Conservation (phyloP, 805 yeast species). For the Lachancea meyersii region DNA sequence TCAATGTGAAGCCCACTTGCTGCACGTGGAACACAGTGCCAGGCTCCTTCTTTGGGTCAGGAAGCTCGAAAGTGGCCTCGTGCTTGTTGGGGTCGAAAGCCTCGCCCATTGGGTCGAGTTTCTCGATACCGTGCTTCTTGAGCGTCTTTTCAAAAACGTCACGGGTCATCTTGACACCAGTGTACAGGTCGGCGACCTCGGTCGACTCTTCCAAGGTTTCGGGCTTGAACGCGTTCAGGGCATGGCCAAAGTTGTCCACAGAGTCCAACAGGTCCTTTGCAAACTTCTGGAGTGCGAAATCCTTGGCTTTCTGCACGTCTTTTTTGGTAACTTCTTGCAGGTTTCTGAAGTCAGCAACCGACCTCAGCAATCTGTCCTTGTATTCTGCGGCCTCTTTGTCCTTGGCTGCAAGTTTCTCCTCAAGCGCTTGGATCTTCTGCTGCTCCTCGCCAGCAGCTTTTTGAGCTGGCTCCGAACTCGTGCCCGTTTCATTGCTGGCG, state of each 20-base stretch:
- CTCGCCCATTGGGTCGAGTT: conserved; percentile 79
- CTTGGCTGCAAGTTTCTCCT: conserved; percentile 51
- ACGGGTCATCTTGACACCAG: conserved; percentile 88
- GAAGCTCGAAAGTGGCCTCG: conserved; percentile 86
- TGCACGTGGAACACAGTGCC: conserved; percentile 92
- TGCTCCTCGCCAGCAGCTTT: conserved; percentile 2
- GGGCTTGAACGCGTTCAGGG: conserved; percentile 63
- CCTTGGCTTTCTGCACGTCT: conserved; percentile 80
- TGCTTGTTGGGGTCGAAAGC: conserved; percentile 85
- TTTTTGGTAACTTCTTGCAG: conserved; percentile 84
- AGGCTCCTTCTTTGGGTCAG: conserved; percentile 82
- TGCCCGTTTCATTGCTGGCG: conserved; percentile 14
- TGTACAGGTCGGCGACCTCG: conserved; percentile 69
- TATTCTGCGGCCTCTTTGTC: conserved; percentile 71
- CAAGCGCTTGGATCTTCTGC: conserved; percentile 34
- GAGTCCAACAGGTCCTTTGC: conserved; percentile 87
- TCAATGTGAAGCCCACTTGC: conserved; percentile 80
- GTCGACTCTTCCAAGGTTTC: conserved; percentile 51
- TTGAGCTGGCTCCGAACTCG: conserved; percentile 11
- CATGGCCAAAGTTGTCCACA: conserved; percentile 84
- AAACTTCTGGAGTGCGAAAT: conserved; percentile 86
- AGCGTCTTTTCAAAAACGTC: conserved; percentile 80
- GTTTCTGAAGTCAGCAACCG: conserved; percentile 89
- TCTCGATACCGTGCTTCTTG: conserved; percentile 68
- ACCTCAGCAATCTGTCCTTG: conserved; percentile 75